Conservation (phyloP, 768 basidiomycete genomes). For the Trametes sanguinea region DNA sequence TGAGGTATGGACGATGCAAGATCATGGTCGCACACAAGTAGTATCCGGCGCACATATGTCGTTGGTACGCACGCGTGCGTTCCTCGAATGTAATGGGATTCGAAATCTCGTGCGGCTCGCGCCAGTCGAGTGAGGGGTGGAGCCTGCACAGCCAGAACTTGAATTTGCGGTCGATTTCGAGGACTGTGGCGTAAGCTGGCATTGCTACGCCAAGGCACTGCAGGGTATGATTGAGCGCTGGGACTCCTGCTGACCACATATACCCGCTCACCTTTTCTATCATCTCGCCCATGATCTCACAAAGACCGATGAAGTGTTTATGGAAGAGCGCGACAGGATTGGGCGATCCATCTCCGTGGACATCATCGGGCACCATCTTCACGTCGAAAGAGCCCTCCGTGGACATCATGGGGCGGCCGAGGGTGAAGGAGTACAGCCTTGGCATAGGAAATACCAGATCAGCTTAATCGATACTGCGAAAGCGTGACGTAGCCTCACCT, state of each 20-base stretch:
- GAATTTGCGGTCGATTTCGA: conserved; percentile 46
- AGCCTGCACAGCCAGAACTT: conserved; percentile 46
- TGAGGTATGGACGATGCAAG: conserved; percentile 46
- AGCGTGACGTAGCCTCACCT: conserved; percentile 16
- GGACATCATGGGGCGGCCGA: conserved; percentile 49
- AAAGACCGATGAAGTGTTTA: conserved; percentile 39
- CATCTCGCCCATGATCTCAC: conserved; percentile 43
- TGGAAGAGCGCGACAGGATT: conserved; percentile 43
- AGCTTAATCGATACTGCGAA: conserved; percentile 13
- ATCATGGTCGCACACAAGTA: conserved; percentile 48
- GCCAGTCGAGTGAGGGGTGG: conserved; percentile 43
- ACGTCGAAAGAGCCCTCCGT: conserved; percentile 41
- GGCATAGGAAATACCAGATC: neutral
- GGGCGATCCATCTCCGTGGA: conserved; percentile 30
- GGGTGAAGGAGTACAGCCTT: conserved; percentile 46
- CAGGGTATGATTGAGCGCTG: neutral
- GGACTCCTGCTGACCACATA: neutral
- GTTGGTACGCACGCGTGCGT: conserved; percentile 40
- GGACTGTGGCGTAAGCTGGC: conserved; percentile 36
- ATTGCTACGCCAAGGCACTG: conserved; percentile 26
- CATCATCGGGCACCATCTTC: conserved; percentile 26
- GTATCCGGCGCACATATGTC: conserved; percentile 49
- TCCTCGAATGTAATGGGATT: conserved; percentile 30
- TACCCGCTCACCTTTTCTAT: conserved; percentile 40
- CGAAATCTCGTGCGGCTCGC: conserved; percentile 25